A percentile compares a stretch with the other conserved stretches of the same genome.
phyloP scores from a whole-genome alignment of 164 flowering plant genomes.

The Vitis rotundifolia region DNA sequence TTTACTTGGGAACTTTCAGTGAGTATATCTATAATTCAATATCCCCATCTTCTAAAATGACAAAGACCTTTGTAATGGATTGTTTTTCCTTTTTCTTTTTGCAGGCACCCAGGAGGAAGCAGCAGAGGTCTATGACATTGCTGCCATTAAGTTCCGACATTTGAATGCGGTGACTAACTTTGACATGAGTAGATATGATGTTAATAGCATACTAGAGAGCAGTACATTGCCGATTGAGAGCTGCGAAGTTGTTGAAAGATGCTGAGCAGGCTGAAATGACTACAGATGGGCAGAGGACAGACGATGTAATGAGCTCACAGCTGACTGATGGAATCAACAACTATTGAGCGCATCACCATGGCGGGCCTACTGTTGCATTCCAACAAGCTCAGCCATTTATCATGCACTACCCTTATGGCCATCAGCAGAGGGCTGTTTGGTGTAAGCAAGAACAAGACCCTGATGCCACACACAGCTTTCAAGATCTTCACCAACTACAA shows the following conservation, averaged over 20 bases:
- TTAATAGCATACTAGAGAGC: conserved; percentile 83
- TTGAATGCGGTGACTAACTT: conserved; percentile 94
- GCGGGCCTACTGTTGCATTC: conserved; percentile 63
- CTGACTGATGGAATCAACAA: conserved; percentile 38
- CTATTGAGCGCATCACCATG: conserved; percentile 21
- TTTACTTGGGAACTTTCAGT: conserved; percentile 93
- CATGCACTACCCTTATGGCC: conserved; percentile 50
- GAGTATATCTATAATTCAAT: conserved; percentile 24
- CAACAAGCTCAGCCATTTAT: conserved; percentile 46
- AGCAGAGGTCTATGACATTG: conserved; percentile 96
- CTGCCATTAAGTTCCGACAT: conserved; percentile 94
- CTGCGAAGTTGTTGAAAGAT: conserved; percentile 74
- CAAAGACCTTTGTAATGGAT: too few relatives aligned
- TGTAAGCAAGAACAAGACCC: conserved; percentile 69
- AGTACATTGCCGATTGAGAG: conserved; percentile 75
- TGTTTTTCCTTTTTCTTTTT: neutral
- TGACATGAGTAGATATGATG: conserved; percentile 88
- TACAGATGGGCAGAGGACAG: conserved; percentile 29
- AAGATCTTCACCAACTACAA: conserved; percentile 42
- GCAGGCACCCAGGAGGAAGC: conserved; percentile 97
- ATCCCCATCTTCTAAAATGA: too few relatives aligned
- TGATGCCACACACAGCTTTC: conserved; percentile 17
- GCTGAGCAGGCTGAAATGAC: conserved; percentile 50
- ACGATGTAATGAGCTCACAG: conserved; percentile 28
- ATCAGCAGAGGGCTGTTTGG: conserved; percentile 51